Conservation (phyloP, 257 asterid species). For the Plectranthus barbatus region DNA sequence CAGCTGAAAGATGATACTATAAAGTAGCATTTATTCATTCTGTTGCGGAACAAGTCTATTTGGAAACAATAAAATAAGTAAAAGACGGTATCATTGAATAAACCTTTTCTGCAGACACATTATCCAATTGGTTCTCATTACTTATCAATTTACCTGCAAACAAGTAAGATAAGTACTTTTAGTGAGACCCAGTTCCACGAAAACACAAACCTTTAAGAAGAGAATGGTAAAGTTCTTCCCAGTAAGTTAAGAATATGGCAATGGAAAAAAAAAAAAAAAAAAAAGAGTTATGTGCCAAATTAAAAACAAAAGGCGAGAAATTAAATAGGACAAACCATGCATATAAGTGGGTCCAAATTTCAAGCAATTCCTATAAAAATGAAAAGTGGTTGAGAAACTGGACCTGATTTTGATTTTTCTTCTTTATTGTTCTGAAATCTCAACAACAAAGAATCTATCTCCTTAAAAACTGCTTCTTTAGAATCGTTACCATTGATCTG, state of each 20-base stretch:
- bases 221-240: not conserved
- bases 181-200: slow-evolving; percentile 8
- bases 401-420: slow-evolving; percentile 40
- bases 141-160: slow-evolving; percentile 33
- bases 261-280: not conserved
- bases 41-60: not conserved
- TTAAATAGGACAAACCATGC: not conserved
- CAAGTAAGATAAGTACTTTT: slow-evolving; percentile 18
- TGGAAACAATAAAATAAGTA: not conserved
- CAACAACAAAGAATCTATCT: slow-evolving; percentile 50
- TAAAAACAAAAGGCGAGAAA: not conserved
- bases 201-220: slow-evolving; percentile 2
- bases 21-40: slow-evolving; percentile 7
- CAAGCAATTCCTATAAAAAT: not conserved
- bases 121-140: slow-evolving; percentile 20
- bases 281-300: not conserved
- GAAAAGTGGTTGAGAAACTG: slow-evolving; percentile 4
- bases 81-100: not conserved
- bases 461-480: slow-evolving; percentile 60
- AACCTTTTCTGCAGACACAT: slow-evolving; percentile 45
- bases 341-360: not conserved
- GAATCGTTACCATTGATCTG: slow-evolving; percentile 83
- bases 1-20: slow-evolving; percentile 12
- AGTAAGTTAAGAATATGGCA: not conserved
- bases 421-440: slow-evolving; percentile 43